phyloP scores from a whole-genome alignment of 306 rosid genomes.

The Malus fusca region DNA sequence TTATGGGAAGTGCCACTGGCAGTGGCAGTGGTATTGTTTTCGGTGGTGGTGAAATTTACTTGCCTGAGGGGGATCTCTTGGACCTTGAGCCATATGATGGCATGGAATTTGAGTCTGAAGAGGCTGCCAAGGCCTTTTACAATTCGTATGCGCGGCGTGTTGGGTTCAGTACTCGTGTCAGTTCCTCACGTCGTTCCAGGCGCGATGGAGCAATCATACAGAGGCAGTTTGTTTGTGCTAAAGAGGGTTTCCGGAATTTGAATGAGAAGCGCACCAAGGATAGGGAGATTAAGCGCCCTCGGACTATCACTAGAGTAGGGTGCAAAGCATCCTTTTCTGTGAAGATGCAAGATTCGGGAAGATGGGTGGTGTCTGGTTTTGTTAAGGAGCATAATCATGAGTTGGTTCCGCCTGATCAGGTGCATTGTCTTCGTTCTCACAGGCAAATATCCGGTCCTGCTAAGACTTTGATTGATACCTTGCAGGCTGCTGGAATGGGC shows the following conservation, averaged over 20 bases:
- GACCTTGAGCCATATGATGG: conserved; percentile 95
- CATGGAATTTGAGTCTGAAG: conserved; percentile 98
- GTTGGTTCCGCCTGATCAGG: conserved; percentile 93
- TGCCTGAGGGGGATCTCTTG: conserved; percentile 82
- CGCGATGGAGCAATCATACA: conserved; percentile 97
- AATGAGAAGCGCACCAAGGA: conserved; percentile 98
- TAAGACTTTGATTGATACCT: conserved; percentile 86
- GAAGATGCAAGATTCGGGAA: conserved; percentile 96
- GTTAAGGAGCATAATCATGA: conserved; percentile 90
- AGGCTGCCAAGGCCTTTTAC: conserved; percentile 97
- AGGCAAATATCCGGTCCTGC: conserved; percentile 97
- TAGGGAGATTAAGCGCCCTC: conserved; percentile 92
- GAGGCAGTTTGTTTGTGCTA: conserved; percentile 96
- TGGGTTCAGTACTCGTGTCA: conserved; percentile 96
- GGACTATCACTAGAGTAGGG: conserved; percentile 85
- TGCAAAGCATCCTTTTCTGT: conserved; percentile 97
- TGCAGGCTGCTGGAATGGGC: conserved; percentile 99
- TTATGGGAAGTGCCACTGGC: conserved; percentile 24
- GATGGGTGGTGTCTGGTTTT: conserved; percentile 95
- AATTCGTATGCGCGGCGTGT: conserved; percentile 97
- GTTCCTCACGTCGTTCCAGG: conserved; percentile 94
- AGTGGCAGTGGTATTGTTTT: conserved; percentile 18
- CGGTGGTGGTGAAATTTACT: conserved; percentile 41
- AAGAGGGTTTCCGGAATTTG: conserved; percentile 92
- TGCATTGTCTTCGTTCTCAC: conserved; percentile 93